Evolutionary conservation across 2,329 filamentous ascomycete species (phyloP).

Genomic region (Fusarium cicatricum): DNA sequence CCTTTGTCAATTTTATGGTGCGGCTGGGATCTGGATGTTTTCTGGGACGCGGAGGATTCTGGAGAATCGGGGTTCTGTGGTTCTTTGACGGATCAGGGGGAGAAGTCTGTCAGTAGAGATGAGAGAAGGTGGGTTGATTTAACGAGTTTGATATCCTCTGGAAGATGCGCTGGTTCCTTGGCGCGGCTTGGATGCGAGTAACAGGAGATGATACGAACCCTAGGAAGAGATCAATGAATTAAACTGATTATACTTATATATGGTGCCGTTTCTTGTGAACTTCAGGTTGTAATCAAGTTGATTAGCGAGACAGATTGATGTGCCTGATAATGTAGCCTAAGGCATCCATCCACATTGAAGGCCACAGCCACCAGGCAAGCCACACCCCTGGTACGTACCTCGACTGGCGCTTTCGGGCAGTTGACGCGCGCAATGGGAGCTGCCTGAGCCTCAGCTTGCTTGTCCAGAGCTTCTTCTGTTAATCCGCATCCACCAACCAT

Average conservation of each 20-base stretch:
- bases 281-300: no score
- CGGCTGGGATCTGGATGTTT: conserved; percentile 2
- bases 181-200: conserved; percentile 27
- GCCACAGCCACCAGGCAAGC: conserved; percentile 5
- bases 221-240: conserved; percentile 28
- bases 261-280: no score
- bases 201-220: conserved; percentile 8
- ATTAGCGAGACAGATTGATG: no score
- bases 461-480: conserved; percentile 38
- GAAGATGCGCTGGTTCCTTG: conserved; percentile 23
- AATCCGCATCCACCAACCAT: conserved; percentile 23
- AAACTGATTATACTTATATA: conserved; percentile 5
- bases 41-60: conserved; percentile 4
- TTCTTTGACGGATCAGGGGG: conserved; percentile 17
- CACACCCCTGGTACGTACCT: conserved; percentile 16
- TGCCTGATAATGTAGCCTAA: conserved; percentile 5
- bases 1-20: background rate
- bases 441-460: conserved; percentile 50
- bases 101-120: background rate
- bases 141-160: conserved; percentile 27
- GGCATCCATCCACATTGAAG: background rate
- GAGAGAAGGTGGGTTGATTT: conserved; percentile 5
- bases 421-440: conserved; percentile 55
- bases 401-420: conserved; percentile 13
- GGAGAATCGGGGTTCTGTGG: background rate